Evolutionary conservation across 495 filamentous ascomycete genomes (phyloP).

Genomic region (Hypoxylon lenormandii): DNA sequence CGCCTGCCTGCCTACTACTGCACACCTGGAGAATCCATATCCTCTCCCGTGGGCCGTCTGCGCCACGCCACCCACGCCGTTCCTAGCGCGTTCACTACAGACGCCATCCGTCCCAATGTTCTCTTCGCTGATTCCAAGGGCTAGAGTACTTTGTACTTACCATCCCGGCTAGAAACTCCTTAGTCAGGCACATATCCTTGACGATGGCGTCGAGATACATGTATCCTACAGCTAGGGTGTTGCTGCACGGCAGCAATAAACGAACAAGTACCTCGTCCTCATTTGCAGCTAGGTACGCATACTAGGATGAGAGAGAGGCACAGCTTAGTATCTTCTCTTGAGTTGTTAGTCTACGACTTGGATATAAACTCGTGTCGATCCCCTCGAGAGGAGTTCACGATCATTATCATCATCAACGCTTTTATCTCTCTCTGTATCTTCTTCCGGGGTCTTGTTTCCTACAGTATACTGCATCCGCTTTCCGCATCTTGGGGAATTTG

Average conservation of each 20-base stretch:
- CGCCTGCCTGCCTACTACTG: slow-evolving; percentile 3
- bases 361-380: slow-evolving; percentile 33
- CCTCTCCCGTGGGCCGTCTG: slow-evolving; percentile 23
- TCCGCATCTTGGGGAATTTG: not conserved
- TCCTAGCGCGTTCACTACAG: slow-evolving; percentile 28
- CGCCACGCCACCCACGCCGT: slow-evolving; percentile 35
- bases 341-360: not conserved
- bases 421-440: slow-evolving; percentile 18
- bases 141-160: slow-evolving; percentile 13
- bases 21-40: slow-evolving; percentile 9
- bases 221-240: slow-evolving; percentile 21
- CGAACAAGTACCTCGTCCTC: slow-evolving; percentile 9
- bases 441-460: slow-evolving; percentile 21
- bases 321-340: not conserved
- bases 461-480: slow-evolving; percentile 6
- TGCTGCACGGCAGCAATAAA: slow-evolving; percentile 9
- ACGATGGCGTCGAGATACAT: slow-evolving; percentile 25
- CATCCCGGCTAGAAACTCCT: slow-evolving; percentile 1
- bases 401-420: slow-evolving; percentile 10
- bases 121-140: slow-evolving; percentile 4
- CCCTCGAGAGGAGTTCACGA: slow-evolving; percentile 16
- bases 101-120: slow-evolving; percentile 21
- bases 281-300: slow-evolving; percentile 13
- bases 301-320: slow-evolving; percentile 9
- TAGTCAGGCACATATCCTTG: slow-evolving; percentile 24